Evolutionary conservation across 441 rosid genomes (phyloP).

Genomic region (Erodium texanum): DNA sequence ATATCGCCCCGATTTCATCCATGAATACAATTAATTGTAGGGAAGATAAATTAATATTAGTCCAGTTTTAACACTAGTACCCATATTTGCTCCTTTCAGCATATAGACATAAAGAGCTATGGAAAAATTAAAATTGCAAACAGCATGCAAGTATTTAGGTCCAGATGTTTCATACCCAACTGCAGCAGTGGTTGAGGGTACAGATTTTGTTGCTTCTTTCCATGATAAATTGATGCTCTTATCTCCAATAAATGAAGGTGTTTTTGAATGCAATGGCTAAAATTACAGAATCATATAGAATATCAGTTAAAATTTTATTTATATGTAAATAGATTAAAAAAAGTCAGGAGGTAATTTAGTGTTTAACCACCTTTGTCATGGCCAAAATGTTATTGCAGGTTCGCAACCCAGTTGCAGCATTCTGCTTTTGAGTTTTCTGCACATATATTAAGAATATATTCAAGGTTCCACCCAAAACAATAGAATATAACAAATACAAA

Average conservation of each 20-base stretch:
- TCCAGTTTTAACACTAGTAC: no score
- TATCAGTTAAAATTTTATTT: constrained; percentile 7
- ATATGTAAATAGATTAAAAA: constrained; percentile 3
- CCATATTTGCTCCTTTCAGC: no score
- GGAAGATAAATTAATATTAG: no score
- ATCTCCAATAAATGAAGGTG: constrained; percentile 82
- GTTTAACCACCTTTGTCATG: constrained; percentile 70
- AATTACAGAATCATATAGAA: constrained; percentile 9
- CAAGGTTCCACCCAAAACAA: not conserved
- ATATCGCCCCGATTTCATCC: no score
- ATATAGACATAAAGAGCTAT: not conserved
- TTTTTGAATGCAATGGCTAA: constrained; percentile 81
- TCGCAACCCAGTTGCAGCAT: constrained; percentile 73
- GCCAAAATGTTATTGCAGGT: constrained; percentile 95
- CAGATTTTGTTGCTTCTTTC: constrained; percentile 71
- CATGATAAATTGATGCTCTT: constrained; percentile 76
- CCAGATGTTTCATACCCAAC: constrained; percentile 40
- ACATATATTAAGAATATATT: constrained; percentile 8
- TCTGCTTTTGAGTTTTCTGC: constrained; percentile 86
- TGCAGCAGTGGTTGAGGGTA: constrained; percentile 33
- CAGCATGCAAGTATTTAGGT: constrained; percentile 4
- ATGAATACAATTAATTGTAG: no score
- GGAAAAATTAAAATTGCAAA: not conserved
- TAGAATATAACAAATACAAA: not conserved
- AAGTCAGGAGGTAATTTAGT: constrained; percentile 1